Evolutionary conservation across 2,329 filamentous ascomycete genomes (phyloP), one percentile per base, ranked within the genome.

Genomic region (Furcasterigmium furcatum): DNA sequence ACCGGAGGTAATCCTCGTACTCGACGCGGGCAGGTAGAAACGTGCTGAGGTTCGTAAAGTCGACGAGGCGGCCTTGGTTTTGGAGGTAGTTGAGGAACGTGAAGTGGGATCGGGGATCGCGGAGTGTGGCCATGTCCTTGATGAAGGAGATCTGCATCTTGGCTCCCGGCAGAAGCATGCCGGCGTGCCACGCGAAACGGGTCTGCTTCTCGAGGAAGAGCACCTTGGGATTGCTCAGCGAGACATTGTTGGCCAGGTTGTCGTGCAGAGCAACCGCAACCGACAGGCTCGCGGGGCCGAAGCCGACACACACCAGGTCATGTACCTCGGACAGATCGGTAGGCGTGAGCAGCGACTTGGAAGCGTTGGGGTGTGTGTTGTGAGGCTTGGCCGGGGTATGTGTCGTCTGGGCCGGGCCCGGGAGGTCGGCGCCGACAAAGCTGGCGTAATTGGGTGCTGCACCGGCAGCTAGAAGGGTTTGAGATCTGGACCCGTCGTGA

Each of bases 81-180:
- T 95, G 87, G 12, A 97, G 80, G 65, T 97, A 97, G 69, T 96
- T 96, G 61, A 96, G 74, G 69, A 96, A 97, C 13, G 92, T 97
- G 67, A 97, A 97, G 58, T 91, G 80, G 54, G 88, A 95, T 52
- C 87, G 82, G 8, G 92, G 92, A 62, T 97, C 85, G 47, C 92
- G 80, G 55, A 96, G 76, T 4, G 89, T 94, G 4, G 92, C 92
- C 65, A 97, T 80, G 62, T 97, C 92, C 71, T 97, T 97, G 71
- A 97, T 79, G 72, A 96, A 97, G 9, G 89, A 95, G 56, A 97
- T 97, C 64, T 97, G 92, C 92, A 97, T 97, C 70, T 87, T 91
- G 43, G 91, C 88, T 5, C 91, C 91, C 0, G 91, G 89, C 4
- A 97, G 79, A 48, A 96, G 82, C 92, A 97, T 97, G 48, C 92